A percentile compares a stretch with the other conserved stretches of the same genome.
Evolutionary conservation across 2,329 filamentous ascomycete genomes (phyloP).

Genomic region (Xylaria sp.): DNA sequence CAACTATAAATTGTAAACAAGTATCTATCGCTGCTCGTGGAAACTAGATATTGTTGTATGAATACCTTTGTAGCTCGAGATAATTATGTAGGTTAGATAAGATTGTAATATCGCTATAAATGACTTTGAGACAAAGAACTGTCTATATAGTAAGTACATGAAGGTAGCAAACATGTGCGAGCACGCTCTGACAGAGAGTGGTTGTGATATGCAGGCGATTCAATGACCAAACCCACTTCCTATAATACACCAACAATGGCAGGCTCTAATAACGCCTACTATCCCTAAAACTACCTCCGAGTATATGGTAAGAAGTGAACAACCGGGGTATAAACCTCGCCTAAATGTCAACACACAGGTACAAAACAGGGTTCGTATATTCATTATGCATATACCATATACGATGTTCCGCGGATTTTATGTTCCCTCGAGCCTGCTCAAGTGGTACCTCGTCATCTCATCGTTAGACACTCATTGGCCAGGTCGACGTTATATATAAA

Average conservation of each 20-base stretch:
- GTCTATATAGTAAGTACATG: too few species aligned
- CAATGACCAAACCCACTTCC: not conserved
- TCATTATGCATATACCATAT: slow-evolving; percentile 21
- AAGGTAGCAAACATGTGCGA: too few species aligned
- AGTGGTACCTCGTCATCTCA: slow-evolving; percentile 24
- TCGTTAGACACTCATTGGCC: slow-evolving; percentile 28
- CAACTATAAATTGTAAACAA: too few species aligned
- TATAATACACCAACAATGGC: not conserved
- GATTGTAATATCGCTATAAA: not conserved
- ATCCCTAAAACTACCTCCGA: not conserved
- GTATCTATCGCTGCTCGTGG: too few species aligned
- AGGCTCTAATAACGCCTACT: not conserved
- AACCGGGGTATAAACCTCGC: not conserved
- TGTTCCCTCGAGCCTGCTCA: slow-evolving; percentile 26
- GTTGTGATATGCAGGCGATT: too few species aligned
- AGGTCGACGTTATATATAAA: slow-evolving; percentile 17
- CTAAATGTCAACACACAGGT: not conserved
- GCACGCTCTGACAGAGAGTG: too few species aligned
- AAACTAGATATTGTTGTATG: too few species aligned
- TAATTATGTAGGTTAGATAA: not conserved
- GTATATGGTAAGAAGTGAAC: not conserved
- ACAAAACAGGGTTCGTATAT: not conserved
- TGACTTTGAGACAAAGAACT: too few species aligned
- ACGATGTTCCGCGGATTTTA: slow-evolving; percentile 3
- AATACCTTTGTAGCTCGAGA: not conserved